Base-by-base conservation (phyloP, 1,284 basidiomycete species). In the Pisolithus thermaeus region DNA sequence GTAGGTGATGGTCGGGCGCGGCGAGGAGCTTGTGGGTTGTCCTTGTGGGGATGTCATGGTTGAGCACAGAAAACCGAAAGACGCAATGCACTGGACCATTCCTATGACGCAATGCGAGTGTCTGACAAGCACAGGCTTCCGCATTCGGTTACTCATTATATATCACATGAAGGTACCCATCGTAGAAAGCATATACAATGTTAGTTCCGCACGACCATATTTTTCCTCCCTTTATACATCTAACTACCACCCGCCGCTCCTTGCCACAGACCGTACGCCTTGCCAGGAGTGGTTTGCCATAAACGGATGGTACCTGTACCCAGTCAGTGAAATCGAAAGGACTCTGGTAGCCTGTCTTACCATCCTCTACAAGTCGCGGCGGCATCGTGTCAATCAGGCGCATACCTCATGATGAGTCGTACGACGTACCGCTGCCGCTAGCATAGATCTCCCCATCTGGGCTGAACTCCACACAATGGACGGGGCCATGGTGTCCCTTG, bases 391-490 rank as follows among this genome's bases (percentile, higher is more conserved):
- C 43, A 56, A 44, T 50, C 32, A 50, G 35, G 47, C 42, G 22
- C 35, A 12, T 3, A 52, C 30, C 48, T 6, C 49, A 54, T 40
- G 45, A 46, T 49, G 51, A 56, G 23, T 27, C 54, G 42, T 51
- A 52, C 52, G 36, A 80, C 85, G 72, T 67, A 85, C 93, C 96
- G 61, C 90, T 93, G 47, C 96, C 97, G 63, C 90, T 94, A 22
- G 96, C 96, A 65, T 92, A 98, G 73, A 97, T 81, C 75, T 99
- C 95, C n/a, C 96, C 97, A 67, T 99, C 96, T 0, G 96, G 97
- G 64, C 88, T 91, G 72, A 90, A 99, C 59, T 90, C 87, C 39
- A 97, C 90, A 54, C 89, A 92, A 62, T 97, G 92, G 11, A 97
- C 96, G 12, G 96, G 95, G 14, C 96, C 96, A 66, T 99, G 96